Base-by-base conservation (phyloP, 371 early-diverging fungal species). In the Capillidium heterosporum region DNA sequence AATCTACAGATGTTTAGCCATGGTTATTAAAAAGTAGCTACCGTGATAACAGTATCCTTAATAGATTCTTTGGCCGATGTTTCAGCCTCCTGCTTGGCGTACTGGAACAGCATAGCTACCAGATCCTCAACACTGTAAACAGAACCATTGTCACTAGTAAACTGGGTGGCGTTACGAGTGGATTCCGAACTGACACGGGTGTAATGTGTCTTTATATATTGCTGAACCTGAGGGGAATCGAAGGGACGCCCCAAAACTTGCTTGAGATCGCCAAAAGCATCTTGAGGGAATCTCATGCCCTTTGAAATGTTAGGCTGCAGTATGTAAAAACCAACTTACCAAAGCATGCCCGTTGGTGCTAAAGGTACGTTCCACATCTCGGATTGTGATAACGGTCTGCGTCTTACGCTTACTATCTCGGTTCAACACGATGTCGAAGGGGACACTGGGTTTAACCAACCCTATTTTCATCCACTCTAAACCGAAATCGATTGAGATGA, bases 401-500 rank as follows among this genome's bases (percentile, higher is more conserved):
- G 96, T 95, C 70, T 95, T 94, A 44, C 98, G 75, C 65, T 94
- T 93, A 24, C 92, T 91, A 59, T 95, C 96, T 56, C 85, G 72
- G 69, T 95, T 95, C 53, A 97, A 80, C 8, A 93, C 95, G 52
- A 94, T 77, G 60, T 95, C 95, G 26, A 94, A 69, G 15, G 89
- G 84, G 23, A 82, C 81, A 15, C 92, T 91, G 10, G 92, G 84
- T 61, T 89, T 89, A 60, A 92, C 90, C 50, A 95, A 70, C 5
- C 87, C 88, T 24, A 92, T 85, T 61, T 94, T 95, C 68, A 92
- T 85, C 91, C 93, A 95, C 57, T 95, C 91, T 0, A 88, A 81
- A 53, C 98, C 98, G 65, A 84, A 90, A 67, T 97, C 98, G 64
- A 97, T 88, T 15, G 92, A 89, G 66, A 95, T 82, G 41, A 95